These are phyloP conservation scores for Cordia subcordata DNA, from an alignment of 257 asterid genomes.

Conservation along the genomic window DNA sequence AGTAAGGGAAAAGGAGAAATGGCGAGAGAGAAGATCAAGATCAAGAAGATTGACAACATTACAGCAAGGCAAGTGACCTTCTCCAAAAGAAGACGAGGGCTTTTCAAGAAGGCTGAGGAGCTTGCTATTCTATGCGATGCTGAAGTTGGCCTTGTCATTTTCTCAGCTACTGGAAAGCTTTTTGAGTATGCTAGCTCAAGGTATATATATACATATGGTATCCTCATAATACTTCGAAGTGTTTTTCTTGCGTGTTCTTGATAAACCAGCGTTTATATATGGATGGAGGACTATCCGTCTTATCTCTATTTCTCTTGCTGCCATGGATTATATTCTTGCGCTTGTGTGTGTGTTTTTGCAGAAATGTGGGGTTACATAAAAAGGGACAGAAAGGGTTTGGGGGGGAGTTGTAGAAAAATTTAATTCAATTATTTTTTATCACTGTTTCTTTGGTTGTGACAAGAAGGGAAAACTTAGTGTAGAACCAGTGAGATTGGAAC, in stretches of 20 bases:
- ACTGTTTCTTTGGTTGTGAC: background rate
- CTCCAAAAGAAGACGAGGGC: slow-evolving; percentile 39
- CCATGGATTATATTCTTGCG: no score
- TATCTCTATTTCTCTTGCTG: no score
- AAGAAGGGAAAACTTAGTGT: background rate
- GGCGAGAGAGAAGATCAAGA: slow-evolving; percentile 42
- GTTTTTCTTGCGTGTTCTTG: no score
- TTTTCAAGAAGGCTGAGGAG: slow-evolving; percentile 41
- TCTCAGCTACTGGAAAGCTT: slow-evolving; percentile 38
- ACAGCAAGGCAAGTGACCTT: slow-evolving; percentile 43
- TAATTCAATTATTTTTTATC: no score
- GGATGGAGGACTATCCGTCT: no score
- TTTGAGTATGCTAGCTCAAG: slow-evolving; percentile 33
- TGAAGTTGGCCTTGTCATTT: slow-evolving; percentile 34
- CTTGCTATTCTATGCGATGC: slow-evolving; percentile 39
- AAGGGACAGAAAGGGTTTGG: background rate
- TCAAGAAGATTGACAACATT: slow-evolving; percentile 35
- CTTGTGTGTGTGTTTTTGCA: no score
- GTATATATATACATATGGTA: no score
- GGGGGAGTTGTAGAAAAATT: background rate
- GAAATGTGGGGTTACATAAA: no score
- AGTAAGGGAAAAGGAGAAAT: background rate
- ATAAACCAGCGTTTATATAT: no score
- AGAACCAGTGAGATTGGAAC: background rate
- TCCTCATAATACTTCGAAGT: background rate